These are phyloP conservation scores for Ganoderma resinaceum DNA, from an alignment of 1,284 basidiomycete species.

Conservation along the genomic window DNA sequence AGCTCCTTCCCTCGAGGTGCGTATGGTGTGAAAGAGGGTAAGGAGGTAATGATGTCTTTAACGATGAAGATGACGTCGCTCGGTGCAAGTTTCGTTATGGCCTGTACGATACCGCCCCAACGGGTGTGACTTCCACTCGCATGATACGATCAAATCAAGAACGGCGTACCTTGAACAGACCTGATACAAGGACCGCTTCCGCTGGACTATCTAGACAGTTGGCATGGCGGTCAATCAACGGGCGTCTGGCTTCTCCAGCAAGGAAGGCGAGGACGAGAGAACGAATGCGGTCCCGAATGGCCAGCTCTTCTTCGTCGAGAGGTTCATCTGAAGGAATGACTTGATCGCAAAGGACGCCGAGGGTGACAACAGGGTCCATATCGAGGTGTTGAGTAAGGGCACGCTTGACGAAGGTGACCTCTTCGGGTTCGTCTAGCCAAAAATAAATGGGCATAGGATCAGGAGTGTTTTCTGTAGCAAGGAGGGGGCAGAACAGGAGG, in stretches of 20 bases:
- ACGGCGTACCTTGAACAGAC: slow-evolving; percentile 53
- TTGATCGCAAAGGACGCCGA: slow-evolving; percentile 75
- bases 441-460: neutral
- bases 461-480: neutral
- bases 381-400: slow-evolving; percentile 69
- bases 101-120: slow-evolving; percentile 44
- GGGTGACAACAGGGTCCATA: slow-evolving; percentile 63
- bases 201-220: slow-evolving; percentile 50
- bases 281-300: slow-evolving; percentile 62
- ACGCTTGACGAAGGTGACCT: slow-evolving; percentile 65
- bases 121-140: neutral
- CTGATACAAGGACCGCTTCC: slow-evolving; percentile 56
- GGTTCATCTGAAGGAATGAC: slow-evolving; percentile 57
- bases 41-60: slow-evolving; percentile 56
- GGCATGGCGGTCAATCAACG: slow-evolving; percentile 54
- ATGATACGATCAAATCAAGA: neutral
- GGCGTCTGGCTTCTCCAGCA: slow-evolving; percentile 55
- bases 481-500: neutral
- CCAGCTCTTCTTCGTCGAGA: slow-evolving; percentile 63
- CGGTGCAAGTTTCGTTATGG: slow-evolving; percentile 52
- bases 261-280: slow-evolving; percentile 67
- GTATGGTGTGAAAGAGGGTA: slow-evolving; percentile 52
- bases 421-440: slow-evolving; percentile 66
- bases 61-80: slow-evolving; percentile 55
- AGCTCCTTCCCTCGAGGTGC: slow-evolving; percentile 51